Base-by-base conservation (phyloP, 345 rosid genomes). In the Ceriops zippeliana region DNA sequence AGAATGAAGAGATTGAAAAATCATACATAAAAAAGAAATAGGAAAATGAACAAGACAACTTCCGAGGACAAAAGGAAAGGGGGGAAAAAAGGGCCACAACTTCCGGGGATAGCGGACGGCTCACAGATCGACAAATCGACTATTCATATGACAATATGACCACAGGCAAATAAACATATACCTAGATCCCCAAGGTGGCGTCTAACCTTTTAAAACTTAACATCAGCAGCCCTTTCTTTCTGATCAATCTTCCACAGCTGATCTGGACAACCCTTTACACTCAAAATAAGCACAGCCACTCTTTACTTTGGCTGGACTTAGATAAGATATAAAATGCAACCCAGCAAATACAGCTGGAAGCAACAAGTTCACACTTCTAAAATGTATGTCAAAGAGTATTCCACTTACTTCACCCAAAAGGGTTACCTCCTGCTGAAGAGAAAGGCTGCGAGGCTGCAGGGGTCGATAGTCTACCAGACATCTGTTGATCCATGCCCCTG, bases 361-460 rank as follows among this genome's bases (percentile, higher is more conserved):
- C 84, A 84, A 67, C 83, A 67, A 72, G 84, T 58, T 57, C 71
- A 73, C 84, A 83, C 80, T 75, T 71, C 66, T 49, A 46, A 67
- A 22, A 38, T 31, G 10, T n/a, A 66, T 58, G 34, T 61, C 51
- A 58, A 51, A 32, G 73, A 69, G 47, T 22, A 61, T 52, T 63
- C n/a, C 8, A 0, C 60, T 57, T 19, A 4, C n/a, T 70, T 84
- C 79, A 87, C 38, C 89, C 90, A 70, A 87, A 86, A n/a, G 96
- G 90, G 79, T 86, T 89, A 26, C 90, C 88, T 58, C 92, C 85
- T 19, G 73, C 76, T 10, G 88, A 82, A 31, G 91, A 66, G 68
- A 73, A 89, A 47, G 87, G 82, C 35, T 72, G 81, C 0, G 62
- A 69, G 30, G 86, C 6, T 37, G 82, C 67, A 26, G 88, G 75